A percentile compares a stretch with the other conserved stretches of the same genome.
Conservation (phyloP, 225 moss, liverwort and hornwort genomes). For the Climacium dendroides region DNA sequence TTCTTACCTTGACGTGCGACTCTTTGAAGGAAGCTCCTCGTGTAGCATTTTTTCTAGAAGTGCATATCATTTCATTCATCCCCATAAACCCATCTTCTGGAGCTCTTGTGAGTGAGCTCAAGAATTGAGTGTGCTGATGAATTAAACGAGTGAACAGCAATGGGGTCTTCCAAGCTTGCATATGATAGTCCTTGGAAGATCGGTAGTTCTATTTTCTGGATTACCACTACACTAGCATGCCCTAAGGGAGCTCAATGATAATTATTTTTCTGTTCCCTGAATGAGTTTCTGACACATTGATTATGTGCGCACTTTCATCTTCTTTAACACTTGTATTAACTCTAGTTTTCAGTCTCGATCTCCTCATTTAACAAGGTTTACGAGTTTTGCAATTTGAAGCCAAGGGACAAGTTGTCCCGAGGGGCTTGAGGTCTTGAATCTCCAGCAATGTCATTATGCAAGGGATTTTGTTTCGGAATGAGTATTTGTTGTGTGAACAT, state of each 20-base stretch:
- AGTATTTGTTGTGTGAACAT: background rate
- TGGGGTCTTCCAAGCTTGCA: background rate
- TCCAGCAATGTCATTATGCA: background rate
- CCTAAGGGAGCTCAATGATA: background rate
- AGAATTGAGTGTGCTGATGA: background rate
- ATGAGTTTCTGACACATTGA: background rate
- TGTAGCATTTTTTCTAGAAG: background rate
- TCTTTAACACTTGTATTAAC: background rate
- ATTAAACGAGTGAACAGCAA: background rate
- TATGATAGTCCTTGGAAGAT: background rate
- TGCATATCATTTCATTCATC: conserved; percentile 1
- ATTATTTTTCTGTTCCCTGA: background rate
- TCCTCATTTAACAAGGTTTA: background rate
- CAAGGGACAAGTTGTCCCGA: background rate
- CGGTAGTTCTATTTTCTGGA: background rate
- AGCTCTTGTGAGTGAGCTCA: background rate
- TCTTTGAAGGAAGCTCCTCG: conserved; percentile 1
- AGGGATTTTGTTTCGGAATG: background rate
- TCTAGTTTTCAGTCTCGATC: background rate
- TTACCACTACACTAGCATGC: background rate
- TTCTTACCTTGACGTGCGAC: background rate
- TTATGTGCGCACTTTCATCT: background rate
- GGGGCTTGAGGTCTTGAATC: background rate
- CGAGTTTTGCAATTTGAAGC: background rate
- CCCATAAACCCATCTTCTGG: background rate